phyloP scores from a whole-genome alignment of 2,329 filamentous ascomycete genomes.

The Scedosporium apiospermum region DNA sequence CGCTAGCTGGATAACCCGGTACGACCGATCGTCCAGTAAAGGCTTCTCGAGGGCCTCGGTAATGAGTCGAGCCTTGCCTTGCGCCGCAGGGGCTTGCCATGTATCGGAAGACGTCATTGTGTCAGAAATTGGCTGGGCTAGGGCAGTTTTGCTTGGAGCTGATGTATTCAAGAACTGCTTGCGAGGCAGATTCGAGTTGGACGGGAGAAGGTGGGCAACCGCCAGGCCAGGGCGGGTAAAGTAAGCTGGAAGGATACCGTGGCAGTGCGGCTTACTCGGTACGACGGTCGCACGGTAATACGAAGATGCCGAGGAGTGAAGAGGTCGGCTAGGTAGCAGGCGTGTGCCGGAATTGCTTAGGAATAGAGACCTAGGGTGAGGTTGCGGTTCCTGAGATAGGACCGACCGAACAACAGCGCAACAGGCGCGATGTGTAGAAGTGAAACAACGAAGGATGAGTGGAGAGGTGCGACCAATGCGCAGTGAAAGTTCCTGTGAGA shows the following conservation, averaged over 20 bases:
- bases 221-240: background rate
- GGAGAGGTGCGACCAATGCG: background rate
- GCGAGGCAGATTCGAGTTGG: background rate
- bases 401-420: too few relatives aligned
- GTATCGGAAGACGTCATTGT: conserved; percentile 1
- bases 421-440: background rate
- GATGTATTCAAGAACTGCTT: background rate
- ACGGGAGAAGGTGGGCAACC: background rate
- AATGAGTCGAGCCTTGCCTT: conserved; percentile 20
- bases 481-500: background rate
- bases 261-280: background rate
- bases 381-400: background rate
- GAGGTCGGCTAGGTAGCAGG: background rate
- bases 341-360: background rate
- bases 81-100: background rate
- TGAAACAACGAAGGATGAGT: background rate
- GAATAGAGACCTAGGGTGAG: background rate
- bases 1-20: conserved; percentile 73
- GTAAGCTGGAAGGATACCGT: background rate
- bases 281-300: background rate
- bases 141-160: background rate
- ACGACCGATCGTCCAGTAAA: conserved; percentile 74
- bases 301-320: background rate
- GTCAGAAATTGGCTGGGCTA: background rate
- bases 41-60: conserved; percentile 74